Percentiles rank a stretch among this genome's conserved stretches.
Evolutionary conservation across 1,284 basidiomycete species (phyloP).

Genomic region (Naganishia sp.): DNA sequence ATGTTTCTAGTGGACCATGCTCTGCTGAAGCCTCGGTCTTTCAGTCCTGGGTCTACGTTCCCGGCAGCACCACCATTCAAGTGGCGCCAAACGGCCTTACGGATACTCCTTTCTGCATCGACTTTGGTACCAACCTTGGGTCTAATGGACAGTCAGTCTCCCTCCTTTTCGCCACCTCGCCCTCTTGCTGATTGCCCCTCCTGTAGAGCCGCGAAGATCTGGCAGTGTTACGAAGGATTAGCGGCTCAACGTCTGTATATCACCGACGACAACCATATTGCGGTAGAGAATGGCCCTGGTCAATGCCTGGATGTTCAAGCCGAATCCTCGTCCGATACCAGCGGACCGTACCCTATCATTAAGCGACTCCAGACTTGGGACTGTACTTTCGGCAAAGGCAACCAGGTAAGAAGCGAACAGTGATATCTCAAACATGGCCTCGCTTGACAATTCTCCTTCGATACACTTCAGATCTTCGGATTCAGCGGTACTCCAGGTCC

Average conservation of each 20-base stretch:
- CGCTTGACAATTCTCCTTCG: not conserved
- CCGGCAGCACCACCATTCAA: conserved; percentile 7
- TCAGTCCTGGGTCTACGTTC: conserved; percentile 4
- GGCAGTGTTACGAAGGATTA: conserved; percentile 33
- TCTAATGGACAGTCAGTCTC: conserved; percentile 24
- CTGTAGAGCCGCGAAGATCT: conserved; percentile 30
- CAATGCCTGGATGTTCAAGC: conserved; percentile 24
- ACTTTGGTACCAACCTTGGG: conserved; percentile 22
- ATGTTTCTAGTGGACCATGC: conserved; percentile 4
- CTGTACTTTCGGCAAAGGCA: conserved; percentile 10
- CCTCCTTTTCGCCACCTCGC: too few relatives aligned
- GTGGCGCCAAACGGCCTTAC: conserved; percentile 21
- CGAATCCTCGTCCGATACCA: not conserved
- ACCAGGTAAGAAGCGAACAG: conserved; percentile 23
- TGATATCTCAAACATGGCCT: not conserved
- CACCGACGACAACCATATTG: conserved; percentile 30
- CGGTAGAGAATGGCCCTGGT: conserved; percentile 11
- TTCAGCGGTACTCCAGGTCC: not conserved
- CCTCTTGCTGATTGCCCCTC: too few relatives aligned
- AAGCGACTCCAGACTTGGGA: conserved; percentile 26
- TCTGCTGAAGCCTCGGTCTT: conserved; percentile 1
- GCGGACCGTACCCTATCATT: conserved; percentile 14
- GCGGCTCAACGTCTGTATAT: conserved; percentile 30
- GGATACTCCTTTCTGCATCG: conserved; percentile 8
- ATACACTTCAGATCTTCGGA: conserved; percentile 2